Conservation (phyloP, 2,329 filamentous ascomycete species). For the Fusarium brevicatenulatum region DNA sequence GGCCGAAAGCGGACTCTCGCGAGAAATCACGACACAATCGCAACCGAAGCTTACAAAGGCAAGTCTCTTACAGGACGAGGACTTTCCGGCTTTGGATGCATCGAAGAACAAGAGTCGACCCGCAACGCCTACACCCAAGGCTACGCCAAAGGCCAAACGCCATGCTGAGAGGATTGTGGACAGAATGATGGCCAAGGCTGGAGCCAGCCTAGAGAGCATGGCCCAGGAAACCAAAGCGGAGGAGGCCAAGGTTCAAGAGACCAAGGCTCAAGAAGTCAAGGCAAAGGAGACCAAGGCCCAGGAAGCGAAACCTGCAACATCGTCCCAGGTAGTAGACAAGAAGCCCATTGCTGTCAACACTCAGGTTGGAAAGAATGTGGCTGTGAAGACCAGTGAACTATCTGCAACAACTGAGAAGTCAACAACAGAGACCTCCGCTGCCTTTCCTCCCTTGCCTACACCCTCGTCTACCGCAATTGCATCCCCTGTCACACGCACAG, state of each 20-base stretch:
- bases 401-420: conserved; percentile 48
- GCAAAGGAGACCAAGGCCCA: conserved; percentile 25
- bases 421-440: conserved; percentile 46
- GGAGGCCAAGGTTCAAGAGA: conserved; percentile 31
- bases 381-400: conserved; percentile 46
- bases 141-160: conserved; percentile 49
- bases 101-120: conserved; percentile 50
- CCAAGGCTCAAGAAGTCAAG: conserved; percentile 27
- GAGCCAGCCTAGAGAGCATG: conserved; percentile 17
- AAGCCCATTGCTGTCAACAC: conserved; percentile 59
- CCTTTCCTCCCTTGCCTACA: conserved; percentile 63
- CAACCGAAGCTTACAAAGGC: conserved; percentile 34
- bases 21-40: conserved; percentile 57
- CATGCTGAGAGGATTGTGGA: conserved; percentile 45
- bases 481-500: conserved; percentile 62
- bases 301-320: conserved; percentile 20
- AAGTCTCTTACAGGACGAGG: conserved; percentile 64
- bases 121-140: conserved; percentile 50
- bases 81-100: conserved; percentile 69
- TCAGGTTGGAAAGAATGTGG: conserved; percentile 55
- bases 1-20: conserved; percentile 58
- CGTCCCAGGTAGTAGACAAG: conserved; percentile 25
- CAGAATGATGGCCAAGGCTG: conserved; percentile 38
- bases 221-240: conserved; percentile 25
- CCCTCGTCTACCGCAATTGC: conserved; percentile 57